Evolutionary conservation across 345 rosid species (phyloP).

Genomic region (Gossypium longicalyx): DNA sequence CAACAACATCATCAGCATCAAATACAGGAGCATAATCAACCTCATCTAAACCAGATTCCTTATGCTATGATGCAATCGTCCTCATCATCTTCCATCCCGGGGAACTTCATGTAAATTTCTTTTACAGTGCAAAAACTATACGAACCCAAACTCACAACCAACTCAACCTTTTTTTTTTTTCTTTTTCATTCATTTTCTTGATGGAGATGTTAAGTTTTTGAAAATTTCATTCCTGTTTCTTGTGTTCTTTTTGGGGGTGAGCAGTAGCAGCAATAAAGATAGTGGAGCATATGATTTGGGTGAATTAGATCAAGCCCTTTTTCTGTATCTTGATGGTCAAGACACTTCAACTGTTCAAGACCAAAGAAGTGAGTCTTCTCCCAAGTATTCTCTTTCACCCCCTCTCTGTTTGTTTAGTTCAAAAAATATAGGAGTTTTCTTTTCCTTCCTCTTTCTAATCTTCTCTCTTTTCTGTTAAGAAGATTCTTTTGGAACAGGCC

Average conservation of each 20-base stretch:
- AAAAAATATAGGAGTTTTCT: constrained; percentile 7
- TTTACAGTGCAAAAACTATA: not conserved
- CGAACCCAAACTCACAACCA: not conserved
- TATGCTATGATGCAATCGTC: constrained; percentile 50
- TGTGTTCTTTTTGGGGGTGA: not conserved
- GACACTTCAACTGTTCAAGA: constrained; percentile 56
- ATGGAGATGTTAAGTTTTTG: not conserved
- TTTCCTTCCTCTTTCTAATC: not conserved
- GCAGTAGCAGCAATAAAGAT: constrained; percentile 41
- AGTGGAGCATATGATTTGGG: constrained; percentile 61
- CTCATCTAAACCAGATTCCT: constrained; percentile 47
- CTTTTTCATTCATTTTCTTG: not conserved
- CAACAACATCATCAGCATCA: constrained; percentile 21
- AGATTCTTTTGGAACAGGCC: constrained; percentile 29
- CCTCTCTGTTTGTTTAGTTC: not conserved
- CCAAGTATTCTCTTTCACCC: constrained; percentile 7
- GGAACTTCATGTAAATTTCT: constrained; percentile 59
- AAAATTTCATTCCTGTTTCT: not conserved
- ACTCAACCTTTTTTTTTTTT: not conserved
- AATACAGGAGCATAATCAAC: constrained; percentile 28
- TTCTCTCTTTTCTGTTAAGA: not conserved
- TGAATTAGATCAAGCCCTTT: constrained; percentile 92
- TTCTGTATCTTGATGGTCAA: constrained; percentile 90
- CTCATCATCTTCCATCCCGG: constrained; percentile 42
- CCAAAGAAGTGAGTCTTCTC: constrained; percentile 57